Base-by-base conservation (phyloP, 169 alveolate species). In the Plasmodium cynomolgi region DNA sequence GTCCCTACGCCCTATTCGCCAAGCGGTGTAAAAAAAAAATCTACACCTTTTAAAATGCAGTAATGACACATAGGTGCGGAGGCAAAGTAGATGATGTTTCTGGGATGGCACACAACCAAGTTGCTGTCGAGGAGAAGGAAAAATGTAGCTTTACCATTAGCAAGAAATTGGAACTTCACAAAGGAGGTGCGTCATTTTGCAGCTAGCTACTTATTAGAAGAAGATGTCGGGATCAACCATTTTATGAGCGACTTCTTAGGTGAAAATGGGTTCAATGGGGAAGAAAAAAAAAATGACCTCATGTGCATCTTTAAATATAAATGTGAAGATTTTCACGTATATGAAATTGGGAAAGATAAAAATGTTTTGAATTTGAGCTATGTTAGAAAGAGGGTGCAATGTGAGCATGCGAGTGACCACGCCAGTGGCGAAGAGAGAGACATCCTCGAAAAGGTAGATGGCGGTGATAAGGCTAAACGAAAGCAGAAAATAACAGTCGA, bases 271-370 rank as follows among this genome's bases (percentile, higher is more conserved):
- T 29, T 33, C 29, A 33, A 81, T 62, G 74, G 20, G 17, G 75
- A 81, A 3, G 75, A 81, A 33, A n/a, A 34, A n/a, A 82, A 72
- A 26, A 50, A 79, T 13, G 80, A 81, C 62, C 41, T 91, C 3
- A 58, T 50, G n/a, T 91, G 95, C 31, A 44, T 91, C 62, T 91
- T 91, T 82, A 91, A 91, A 81, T 91, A 91, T 68, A 91, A 41
- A 68, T 91, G 95, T 82, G 95, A 91, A 79, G 95, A 91, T 54
- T 91, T 91, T 82, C 95, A 91, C 44, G 95, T 91, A 4, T 91
- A 91, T 29, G 95, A 91, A 91, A 83, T 91, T 68, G 92, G 83
- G 29, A 91, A 68, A 39, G 77, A 82, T 26, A 81, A 83, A 23
- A 83, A 83, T n/a, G 44, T 91, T 31, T 58, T 91, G 58, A 72